Evolutionary conservation across 2,329 filamentous ascomycete species (phyloP).

Genomic region (Venturia oleaginea): DNA sequence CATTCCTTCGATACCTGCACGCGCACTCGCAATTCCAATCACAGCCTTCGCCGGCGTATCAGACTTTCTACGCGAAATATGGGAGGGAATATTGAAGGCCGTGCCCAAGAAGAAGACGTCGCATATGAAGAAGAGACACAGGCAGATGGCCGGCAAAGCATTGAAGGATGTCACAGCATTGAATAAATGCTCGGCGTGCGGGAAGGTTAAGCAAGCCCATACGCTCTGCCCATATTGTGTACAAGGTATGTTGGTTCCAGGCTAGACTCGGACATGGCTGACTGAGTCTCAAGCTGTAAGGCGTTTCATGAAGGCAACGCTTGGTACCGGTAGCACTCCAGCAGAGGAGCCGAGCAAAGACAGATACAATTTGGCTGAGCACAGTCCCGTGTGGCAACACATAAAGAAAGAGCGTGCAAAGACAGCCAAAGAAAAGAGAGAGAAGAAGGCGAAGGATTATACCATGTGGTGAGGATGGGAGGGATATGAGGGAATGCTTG

Average conservation of each 20-base stretch:
- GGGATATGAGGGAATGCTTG: neutral
- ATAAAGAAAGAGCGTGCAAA: slow-evolving; percentile 6
- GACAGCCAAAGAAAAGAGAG: neutral
- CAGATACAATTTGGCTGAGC: slow-evolving; percentile 7
- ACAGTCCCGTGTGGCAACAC: slow-evolving; percentile 2
- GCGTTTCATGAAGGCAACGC: neutral
- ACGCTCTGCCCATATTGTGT: slow-evolving; percentile 82
- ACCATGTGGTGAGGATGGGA: neutral
- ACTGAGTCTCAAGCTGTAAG: slow-evolving; percentile 4
- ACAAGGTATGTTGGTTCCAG: slow-evolving; percentile 51
- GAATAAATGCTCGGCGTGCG: slow-evolving; percentile 84
- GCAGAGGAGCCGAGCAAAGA: neutral
- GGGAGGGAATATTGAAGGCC: slow-evolving; percentile 84
- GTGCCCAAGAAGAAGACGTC: slow-evolving; percentile 99
- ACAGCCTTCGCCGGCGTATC: slow-evolving; percentile 28
- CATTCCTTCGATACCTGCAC: slow-evolving; percentile 31
- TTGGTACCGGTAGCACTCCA: neutral
- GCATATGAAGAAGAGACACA: slow-evolving; percentile 85
- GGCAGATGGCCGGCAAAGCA: slow-evolving; percentile 92
- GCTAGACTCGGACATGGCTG: neutral
- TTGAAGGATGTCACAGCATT: slow-evolving; percentile 81
- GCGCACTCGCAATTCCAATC: slow-evolving; percentile 45
- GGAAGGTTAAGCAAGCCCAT: slow-evolving; percentile 79
- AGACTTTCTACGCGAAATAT: slow-evolving; percentile 67
- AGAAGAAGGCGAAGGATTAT: slow-evolving; percentile 3